Percentiles rank a stretch among this genome's conserved stretches.
phyloP scores from a whole-genome alignment of 345 rosid species.

The Eucalyptus polybractea region DNA sequence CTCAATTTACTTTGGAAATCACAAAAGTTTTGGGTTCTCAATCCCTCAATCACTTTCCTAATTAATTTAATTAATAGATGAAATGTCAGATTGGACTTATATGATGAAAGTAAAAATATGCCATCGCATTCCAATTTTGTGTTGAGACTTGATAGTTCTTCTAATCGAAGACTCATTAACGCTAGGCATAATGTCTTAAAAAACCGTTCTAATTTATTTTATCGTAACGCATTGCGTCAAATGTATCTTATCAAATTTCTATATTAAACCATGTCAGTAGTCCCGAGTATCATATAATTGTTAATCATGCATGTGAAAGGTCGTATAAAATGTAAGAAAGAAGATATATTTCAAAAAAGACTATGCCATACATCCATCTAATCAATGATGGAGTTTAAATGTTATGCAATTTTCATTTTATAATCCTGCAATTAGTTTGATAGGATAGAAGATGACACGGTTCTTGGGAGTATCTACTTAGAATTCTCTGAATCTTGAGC shows the following conservation, averaged over 20 bases:
- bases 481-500: not conserved
- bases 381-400: not conserved
- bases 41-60: not conserved
- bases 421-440: not conserved
- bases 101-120: too few species aligned
- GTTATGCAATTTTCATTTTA: too few species aligned
- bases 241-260: not conserved
- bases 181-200: not conserved
- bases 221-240: accelerated
- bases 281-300: not conserved
- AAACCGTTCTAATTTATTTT: not conserved
- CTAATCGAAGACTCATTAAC: not conserved
- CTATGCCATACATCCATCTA: not conserved
- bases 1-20: not conserved
- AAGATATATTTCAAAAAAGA: not conserved
- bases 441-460: not conserved
- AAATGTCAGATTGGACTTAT: accelerated
- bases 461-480: not conserved
- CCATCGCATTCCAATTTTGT: not conserved
- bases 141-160: too few species aligned
- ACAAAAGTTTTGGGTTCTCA: not conserved
- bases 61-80: not conserved
- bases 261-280: not conserved
- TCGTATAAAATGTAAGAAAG: not conserved
- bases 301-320: not conserved